Evolutionary conservation across 306 rosid genomes (phyloP).

Genomic region (Cicer chorassanicum): DNA sequence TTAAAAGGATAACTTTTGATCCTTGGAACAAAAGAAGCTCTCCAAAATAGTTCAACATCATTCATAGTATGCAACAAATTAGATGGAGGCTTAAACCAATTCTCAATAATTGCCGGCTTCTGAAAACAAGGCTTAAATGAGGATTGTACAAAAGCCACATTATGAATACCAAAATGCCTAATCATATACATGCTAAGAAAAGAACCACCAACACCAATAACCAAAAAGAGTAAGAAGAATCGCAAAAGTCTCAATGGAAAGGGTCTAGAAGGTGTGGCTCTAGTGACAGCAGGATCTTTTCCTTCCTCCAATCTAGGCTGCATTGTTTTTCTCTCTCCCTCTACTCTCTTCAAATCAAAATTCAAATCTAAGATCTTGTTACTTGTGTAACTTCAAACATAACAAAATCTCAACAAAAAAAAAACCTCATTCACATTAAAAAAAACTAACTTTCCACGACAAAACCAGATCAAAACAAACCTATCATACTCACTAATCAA

Average conservation of each 20-base stretch:
- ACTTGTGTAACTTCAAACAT: constrained; percentile 43
- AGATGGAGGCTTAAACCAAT: constrained; percentile 74
- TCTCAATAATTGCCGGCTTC: constrained; percentile 57
- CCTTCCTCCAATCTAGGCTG: constrained; percentile 81
- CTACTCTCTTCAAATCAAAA: constrained; percentile 30
- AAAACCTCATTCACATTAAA: constrained; percentile 22
- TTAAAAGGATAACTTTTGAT: constrained; percentile 68
- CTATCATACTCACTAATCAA: constrained; percentile 13
- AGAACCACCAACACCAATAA: constrained; percentile 74
- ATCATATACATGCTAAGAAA: constrained; percentile 74
- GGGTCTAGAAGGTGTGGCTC: constrained; percentile 62
- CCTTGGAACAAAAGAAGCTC: constrained; percentile 73
- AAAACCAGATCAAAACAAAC: constrained; percentile 45
- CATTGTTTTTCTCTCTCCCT: constrained; percentile 49
- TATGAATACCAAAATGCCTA: constrained; percentile 68
- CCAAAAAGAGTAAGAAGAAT: constrained; percentile 68
- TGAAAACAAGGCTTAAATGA: constrained; percentile 60
- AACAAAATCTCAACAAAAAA: constrained; percentile 32
- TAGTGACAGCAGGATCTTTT: constrained; percentile 62
- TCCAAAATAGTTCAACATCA: constrained; percentile 83
- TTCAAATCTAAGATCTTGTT: constrained; percentile 46
- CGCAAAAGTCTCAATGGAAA: constrained; percentile 76
- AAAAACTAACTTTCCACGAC: constrained; percentile 35
- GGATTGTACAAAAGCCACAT: constrained; percentile 57
- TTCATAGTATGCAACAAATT: constrained; percentile 74